A percentile compares a stretch with the other conserved stretches of the same genome.
Conservation (phyloP, 352 stramenopile species). For the Pythium brassicae region DNA sequence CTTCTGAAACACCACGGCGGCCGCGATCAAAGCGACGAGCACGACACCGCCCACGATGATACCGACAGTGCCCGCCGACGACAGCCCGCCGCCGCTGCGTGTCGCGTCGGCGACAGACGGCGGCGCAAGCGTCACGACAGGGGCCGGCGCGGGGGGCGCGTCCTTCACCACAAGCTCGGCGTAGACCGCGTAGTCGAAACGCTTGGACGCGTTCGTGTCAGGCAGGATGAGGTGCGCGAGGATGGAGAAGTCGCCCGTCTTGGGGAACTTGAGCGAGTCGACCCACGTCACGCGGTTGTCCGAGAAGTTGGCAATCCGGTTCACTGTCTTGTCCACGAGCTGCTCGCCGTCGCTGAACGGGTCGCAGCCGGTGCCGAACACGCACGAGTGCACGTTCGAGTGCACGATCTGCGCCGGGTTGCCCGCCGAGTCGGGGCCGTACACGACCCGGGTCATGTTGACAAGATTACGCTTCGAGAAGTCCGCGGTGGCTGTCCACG, state of each 20-base stretch:
- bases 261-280: constrained; percentile 32
- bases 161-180: constrained; percentile 32
- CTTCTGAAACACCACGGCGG: constrained; percentile 33
- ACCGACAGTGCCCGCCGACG: constrained; percentile 38
- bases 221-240: constrained; percentile 63
- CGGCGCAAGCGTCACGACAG: neutral
- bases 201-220: constrained; percentile 35
- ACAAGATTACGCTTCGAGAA: constrained; percentile 33
- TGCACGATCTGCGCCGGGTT: constrained; percentile 52
- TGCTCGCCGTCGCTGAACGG: constrained; percentile 45
- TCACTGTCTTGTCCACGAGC: constrained; percentile 50
- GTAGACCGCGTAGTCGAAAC: constrained; percentile 53
- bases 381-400: constrained; percentile 61
- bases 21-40: constrained; percentile 36
- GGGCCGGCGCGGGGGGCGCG: constrained; percentile 1
- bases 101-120: neutral
- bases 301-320: constrained; percentile 52
- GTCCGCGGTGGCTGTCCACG: constrained; percentile 43
- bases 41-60: constrained; percentile 60
- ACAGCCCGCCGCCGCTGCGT: constrained; percentile 24
- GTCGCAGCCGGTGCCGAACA: constrained; percentile 43
- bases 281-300: constrained; percentile 36
- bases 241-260: constrained; percentile 33
- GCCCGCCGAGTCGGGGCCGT: constrained; percentile 29
- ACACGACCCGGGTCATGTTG: constrained; percentile 46